These are phyloP conservation scores for Solanum neorickii DNA, from an alignment of 257 asterid species.

Conservation along the genomic window DNA sequence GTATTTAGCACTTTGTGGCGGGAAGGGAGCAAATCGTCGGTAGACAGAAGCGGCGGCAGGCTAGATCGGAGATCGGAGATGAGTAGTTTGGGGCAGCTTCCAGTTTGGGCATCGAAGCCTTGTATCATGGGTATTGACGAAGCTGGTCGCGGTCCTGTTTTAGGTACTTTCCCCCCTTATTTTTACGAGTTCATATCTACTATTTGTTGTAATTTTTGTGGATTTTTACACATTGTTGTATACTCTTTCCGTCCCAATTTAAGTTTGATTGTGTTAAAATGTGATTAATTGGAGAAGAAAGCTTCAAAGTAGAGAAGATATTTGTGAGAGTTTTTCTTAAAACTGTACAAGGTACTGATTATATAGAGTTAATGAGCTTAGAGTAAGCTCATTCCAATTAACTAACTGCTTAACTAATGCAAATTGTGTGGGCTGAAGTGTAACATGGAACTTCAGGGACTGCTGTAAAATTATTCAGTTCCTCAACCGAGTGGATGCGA, in stretches of 20 bases:
- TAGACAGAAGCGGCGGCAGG: neutral
- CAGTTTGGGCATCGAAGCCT: constrained; percentile 76
- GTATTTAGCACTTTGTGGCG: neutral
- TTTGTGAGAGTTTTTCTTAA: neutral
- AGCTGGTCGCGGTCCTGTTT: constrained; percentile 99
- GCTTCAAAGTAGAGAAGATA: neutral
- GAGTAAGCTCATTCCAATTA: neutral
- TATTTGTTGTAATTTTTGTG: neutral
- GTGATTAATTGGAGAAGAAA: neutral
- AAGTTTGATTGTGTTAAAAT: neutral
- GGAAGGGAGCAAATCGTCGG: neutral
- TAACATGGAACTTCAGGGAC: neutral
- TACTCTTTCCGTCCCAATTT: neutral
- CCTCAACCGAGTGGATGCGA: neutral
- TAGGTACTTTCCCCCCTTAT: constrained; percentile 30
- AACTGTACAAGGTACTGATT: neutral
- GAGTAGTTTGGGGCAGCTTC: constrained; percentile 42
- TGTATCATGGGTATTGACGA: constrained; percentile 98
- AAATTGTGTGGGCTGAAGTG: neutral
- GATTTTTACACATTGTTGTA: neutral
- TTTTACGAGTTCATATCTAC: neutral
- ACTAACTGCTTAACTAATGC: neutral
- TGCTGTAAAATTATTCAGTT: neutral
- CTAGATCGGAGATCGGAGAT: constrained; percentile 12
- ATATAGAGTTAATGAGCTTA: neutral